Evolutionary conservation across 192 early-diverging fungal species (phyloP), one percentile per base, ranked within the genome.

Genomic region (Entomortierella beljakovae): DNA sequence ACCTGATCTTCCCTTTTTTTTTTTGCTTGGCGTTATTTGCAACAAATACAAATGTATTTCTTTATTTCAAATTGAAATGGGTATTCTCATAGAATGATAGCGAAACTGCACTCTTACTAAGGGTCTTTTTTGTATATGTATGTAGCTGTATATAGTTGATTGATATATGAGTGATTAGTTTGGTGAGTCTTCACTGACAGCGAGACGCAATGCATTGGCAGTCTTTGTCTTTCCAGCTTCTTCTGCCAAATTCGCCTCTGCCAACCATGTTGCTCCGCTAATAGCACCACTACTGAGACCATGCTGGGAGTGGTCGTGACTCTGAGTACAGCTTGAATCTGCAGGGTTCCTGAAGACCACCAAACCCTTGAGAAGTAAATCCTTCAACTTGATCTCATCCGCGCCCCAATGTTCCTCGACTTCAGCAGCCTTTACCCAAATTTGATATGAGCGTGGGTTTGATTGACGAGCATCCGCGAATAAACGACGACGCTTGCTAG

Each of bases 381-480:
- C 68, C 75, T 79, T 79, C 8, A 79, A 57, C 50, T 70, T 79
- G 13, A 23, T 18, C 67, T 79, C 25, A 43, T 79, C 75, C 29
- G 75, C 75, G 20, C 75, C 75, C 66, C 66, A 79, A 42, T 79
- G 75, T 51, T 79, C 75, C 38, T 79, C 75, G 31, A 70, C 67
- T 42, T 79, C 75, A 23, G 75, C 75, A 1, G 75, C 75, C 67
- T 79, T 79, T 55, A 79, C 75, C 75, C 75, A 79, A 35, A 70
- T 54, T 57, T 70, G 61, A n/a, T 79, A 70, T 25, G 61, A 65
- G 23, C 25, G 40, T 28, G 75, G 75, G 61, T 69, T 70, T 16
- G 75, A 70, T 31, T 64, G 61, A 23, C 75, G 66, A 26, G 67
- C 75, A 60, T 79, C 75, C n/a, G 75, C 75, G 57, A 79, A 79